Conservation (phyloP, 306 rosid species). For the Abrus precatorius region DNA sequence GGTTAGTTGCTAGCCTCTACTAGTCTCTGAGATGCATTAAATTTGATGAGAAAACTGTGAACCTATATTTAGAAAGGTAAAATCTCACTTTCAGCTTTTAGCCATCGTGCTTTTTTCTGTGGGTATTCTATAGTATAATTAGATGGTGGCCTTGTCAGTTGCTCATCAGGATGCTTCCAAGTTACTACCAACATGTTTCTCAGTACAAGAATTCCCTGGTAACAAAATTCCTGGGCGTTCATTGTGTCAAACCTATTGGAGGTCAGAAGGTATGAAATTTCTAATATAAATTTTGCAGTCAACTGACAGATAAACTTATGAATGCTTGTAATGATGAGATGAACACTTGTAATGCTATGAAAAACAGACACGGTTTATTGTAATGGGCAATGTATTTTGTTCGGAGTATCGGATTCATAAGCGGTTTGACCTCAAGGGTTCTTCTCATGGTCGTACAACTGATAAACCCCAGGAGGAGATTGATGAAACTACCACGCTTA, state of each 20-base stretch:
- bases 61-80: slow-evolving; percentile 21
- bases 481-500: slow-evolving; percentile 66
- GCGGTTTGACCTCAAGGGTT: slow-evolving; percentile 68
- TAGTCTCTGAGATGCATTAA: slow-evolving; percentile 40
- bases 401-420: slow-evolving; percentile 66
- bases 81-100: slow-evolving; percentile 44
- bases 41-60: slow-evolving; percentile 29
- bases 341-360: slow-evolving; percentile 21
- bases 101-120: slow-evolving; percentile 29
- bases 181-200: slow-evolving; percentile 61
- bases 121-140: slow-evolving; percentile 43
- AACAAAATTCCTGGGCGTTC: slow-evolving; percentile 66
- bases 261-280: slow-evolving; percentile 59
- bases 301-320: background rate
- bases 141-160: slow-evolving; percentile 57
- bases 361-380: slow-evolving; percentile 61
- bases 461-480: slow-evolving; percentile 62
- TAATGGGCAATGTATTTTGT: slow-evolving; percentile 68
- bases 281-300: slow-evolving; percentile 3
- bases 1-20: slow-evolving; percentile 53
- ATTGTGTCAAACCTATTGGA: slow-evolving; percentile 67
- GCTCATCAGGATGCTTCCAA: slow-evolving; percentile 66
- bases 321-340: slow-evolving; percentile 22
- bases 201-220: slow-evolving; percentile 64
- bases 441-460: slow-evolving; percentile 63